Percentiles rank a stretch among this genome's conserved stretches.
Conservation (phyloP, 768 basidiomycete species). For the Auricularia sp. region DNA sequence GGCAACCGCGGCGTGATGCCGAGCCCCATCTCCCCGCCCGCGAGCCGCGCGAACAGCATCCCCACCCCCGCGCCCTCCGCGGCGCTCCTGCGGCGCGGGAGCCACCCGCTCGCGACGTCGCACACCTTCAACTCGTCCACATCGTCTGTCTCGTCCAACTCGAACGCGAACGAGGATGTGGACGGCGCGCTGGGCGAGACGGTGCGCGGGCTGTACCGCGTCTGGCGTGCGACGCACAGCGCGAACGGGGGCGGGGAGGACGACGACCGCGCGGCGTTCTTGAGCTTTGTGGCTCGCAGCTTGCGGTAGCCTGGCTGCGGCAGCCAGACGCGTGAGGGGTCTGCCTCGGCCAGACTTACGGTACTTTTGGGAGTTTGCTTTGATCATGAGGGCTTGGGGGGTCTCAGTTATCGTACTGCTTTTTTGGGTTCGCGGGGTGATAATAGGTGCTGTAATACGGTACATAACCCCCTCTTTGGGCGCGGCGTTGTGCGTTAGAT, state of each 20-base stretch:
- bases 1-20: background rate
- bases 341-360: too few relatives aligned
- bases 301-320: background rate
- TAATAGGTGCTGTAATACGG: too few relatives aligned
- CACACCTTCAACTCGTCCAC: background rate
- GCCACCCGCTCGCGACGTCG: background rate
- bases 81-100: background rate
- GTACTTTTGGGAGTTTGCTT: too few relatives aligned
- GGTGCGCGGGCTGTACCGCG: background rate
- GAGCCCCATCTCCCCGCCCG: background rate
- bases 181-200: background rate
- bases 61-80: background rate
- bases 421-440: too few relatives aligned
- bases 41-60: background rate
- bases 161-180: background rate
- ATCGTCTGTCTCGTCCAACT: background rate
- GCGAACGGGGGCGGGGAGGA: background rate
- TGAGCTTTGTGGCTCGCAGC: background rate
- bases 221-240: background rate
- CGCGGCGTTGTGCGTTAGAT: too few relatives aligned
- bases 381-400: too few relatives aligned
- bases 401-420: too few relatives aligned
- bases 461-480: too few relatives aligned
- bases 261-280: background rate
- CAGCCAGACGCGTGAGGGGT: too few relatives aligned